Evolutionary conservation across 2,329 filamentous ascomycete genomes (phyloP).

Genomic region (Tolypocladium ophioglossoides): DNA sequence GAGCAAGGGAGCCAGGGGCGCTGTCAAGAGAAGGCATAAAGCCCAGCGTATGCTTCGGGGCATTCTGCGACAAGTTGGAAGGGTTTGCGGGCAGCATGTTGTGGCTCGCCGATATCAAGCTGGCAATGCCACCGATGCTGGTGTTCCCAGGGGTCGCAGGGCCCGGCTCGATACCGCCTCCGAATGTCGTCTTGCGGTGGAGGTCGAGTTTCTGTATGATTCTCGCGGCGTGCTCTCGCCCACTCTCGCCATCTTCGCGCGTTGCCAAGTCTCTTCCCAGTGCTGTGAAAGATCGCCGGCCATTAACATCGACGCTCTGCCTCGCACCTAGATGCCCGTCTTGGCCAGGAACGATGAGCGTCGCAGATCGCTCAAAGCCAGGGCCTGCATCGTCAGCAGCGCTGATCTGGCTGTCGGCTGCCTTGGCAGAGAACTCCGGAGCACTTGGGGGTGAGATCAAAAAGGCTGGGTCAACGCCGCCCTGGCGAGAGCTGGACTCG

Average conservation of each 20-base stretch:
- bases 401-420: constrained; percentile 49
- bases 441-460: constrained; percentile 81
- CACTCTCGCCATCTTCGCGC: constrained; percentile 62
- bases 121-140: constrained; percentile 62
- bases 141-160: constrained; percentile 27
- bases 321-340: constrained; percentile 46
- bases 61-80: constrained; percentile 15
- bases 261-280: constrained; percentile 30
- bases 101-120: constrained; percentile 77
- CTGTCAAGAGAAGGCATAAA: constrained; percentile 31
- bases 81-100: constrained; percentile 57
- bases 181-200: constrained; percentile 65
- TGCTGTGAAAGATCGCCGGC: constrained; percentile 46
- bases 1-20: constrained; percentile 58
- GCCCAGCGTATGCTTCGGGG: constrained; percentile 16
- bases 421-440: constrained; percentile 81
- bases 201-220: constrained; percentile 91
- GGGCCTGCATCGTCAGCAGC: constrained; percentile 37
- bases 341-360: constrained; percentile 50
- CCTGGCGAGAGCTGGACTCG: constrained; percentile 33
- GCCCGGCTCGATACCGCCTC: constrained; percentile 28
- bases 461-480: constrained; percentile 65
- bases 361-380: constrained; percentile 48
- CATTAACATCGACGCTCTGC: constrained; percentile 61
- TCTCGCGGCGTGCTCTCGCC: constrained; percentile 71